Evolutionary conservation across 1,284 basidiomycete species (phyloP), one percentile per base, ranked within the genome.

Genomic region (Pseudomicrostroma phylloplanum): DNA sequence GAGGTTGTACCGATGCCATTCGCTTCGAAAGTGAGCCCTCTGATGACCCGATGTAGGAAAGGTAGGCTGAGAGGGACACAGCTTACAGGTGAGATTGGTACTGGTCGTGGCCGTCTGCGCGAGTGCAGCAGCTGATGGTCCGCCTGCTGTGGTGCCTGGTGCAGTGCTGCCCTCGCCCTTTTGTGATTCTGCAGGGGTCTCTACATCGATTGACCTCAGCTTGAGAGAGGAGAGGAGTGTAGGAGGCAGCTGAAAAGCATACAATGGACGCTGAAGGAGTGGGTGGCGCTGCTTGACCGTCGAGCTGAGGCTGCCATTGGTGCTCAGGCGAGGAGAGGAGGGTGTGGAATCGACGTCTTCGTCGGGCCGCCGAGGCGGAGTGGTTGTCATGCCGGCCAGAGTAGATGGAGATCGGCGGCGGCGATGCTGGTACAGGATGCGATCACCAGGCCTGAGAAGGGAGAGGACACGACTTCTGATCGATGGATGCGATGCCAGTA

Each of bases 1-100:
- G 66, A 93, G 89, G 77, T 98, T 98, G 81, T 96, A 97, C 59
- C 92, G 85, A 83, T 98, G 94, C 94, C 94, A 97, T 80, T 97
- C 93, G 30, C 90, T 91, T 72, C 88, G 87, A 79, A 91, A 96
- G 80, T 98, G 94, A 0, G 82, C 80, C 55, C 93, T 84, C 76
- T 96, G 92, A 59, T 90, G 88, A 36, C 89, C 86, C 1, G 94
- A 85, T 59, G 88, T 86, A 12, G 82, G 72, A 67, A 97, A 96
- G 0, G 81, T 74, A 1, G 84, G 83, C 1, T 86, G 67, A 9
- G 57, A 62, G 1, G 74, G 74, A 42, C 76, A 78, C 1, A 76
- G 60, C 0, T 68, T 66, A 57, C 76, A 78, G 30, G 39, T 42
- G 26, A 25, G 15, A 30, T 17, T 43, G 12, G 36, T 39, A 12